Evolutionary conservation across 345 rosid genomes (phyloP), one percentile per base, ranked within the genome.

Genomic region (Pelargonium nanum): DNA sequence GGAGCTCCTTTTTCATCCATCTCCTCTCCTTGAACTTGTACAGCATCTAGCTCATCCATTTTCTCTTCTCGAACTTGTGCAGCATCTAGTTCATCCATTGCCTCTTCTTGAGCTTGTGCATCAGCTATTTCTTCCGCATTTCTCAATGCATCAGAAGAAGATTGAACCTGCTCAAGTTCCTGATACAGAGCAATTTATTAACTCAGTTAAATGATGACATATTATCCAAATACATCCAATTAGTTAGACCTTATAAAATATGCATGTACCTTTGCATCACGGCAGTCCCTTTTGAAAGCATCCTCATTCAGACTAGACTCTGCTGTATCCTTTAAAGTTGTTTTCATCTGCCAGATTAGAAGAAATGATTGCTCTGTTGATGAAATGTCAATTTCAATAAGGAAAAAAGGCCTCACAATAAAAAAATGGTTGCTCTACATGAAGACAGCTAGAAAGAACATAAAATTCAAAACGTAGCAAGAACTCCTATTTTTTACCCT

Each of bases 281-380:
- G 5, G n/a, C 22, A 52, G 5, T 4, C 55, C 17, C 72, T 52
- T 70, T 20, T 68, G 53, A 75, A 54, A 44, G 59, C 67, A 24
- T 68, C 56, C 53, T 59, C 24, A 22, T 66, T 63, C 23, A 64
- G 53, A 32, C 30, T 65, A 60, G 68, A 68, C 30, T 58, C 66
- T 63, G 50, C 56, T 63, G 61, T 57, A 57, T 63, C 77, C 68
- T 68, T 78, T 62, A 74, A 9, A 54, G 68, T 56, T 63, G 70
- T 21, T 70, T 73, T 83, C 40, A 73, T 65, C 91, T 88, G 80
- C 53, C 65, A 52, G 48, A 12, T 40, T 40, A 40, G 48, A 40
- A 40, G 48, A 40, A 40, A 40, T 40, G 48, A 40, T 40, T 40
- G 48, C 48, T 40, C 15, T 40, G 48, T 40, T 40, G 48, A 40